Base-by-base conservation (phyloP, 2,329 filamentous ascomycete species). In the Berkeleyomyces basicola region DNA sequence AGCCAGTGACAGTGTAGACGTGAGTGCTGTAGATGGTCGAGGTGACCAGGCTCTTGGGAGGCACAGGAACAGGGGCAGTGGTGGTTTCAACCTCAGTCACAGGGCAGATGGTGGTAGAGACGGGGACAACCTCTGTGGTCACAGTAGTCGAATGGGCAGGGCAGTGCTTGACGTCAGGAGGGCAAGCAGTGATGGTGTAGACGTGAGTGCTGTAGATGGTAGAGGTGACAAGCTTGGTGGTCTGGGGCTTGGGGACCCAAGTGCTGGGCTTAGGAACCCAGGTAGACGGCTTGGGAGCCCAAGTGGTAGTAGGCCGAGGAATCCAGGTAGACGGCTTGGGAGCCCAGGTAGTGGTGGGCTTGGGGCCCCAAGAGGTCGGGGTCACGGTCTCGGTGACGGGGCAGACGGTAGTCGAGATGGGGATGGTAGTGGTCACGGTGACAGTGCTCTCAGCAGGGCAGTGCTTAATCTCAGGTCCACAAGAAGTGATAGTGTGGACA, bases 111-210 rank as follows among this genome's bases (percentile, higher is more conserved):
- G 73, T 75, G 70, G 73, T 75, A 65, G 73, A 72, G 68, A 73
- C 67, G 61, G 71, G 68, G 60, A 73, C 61, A 64, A 71, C 73
- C 70, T 73, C 70, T 61, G 74, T 76, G 44, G 67, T 65, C 63
- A 72, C 63, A 63, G 71, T 67, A 63, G 70, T 74, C 68, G 70
- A 70, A 68, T 70, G 71, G 51, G 72, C 72, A 65, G 79, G 80
- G 79, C 84, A 87, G 81, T 86, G 70, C 72, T 80, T 78, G 70
- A 85, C 81, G 65, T 77, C 77, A 60, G 81, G 74, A 64, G 73
- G 78, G 77, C 82, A 85, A 65, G 77, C 78, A 71, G 79, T 84
- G 77, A 84, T 75, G 74, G 82, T 85, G 68, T 81, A 74, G 69
- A 81, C 72, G 71, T 78, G 74, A 69, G 81, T 83, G 72, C 76